Base-by-base conservation (phyloP, 345 rosid genomes). In the sweet orange (Citrus sinensis) region DNA sequence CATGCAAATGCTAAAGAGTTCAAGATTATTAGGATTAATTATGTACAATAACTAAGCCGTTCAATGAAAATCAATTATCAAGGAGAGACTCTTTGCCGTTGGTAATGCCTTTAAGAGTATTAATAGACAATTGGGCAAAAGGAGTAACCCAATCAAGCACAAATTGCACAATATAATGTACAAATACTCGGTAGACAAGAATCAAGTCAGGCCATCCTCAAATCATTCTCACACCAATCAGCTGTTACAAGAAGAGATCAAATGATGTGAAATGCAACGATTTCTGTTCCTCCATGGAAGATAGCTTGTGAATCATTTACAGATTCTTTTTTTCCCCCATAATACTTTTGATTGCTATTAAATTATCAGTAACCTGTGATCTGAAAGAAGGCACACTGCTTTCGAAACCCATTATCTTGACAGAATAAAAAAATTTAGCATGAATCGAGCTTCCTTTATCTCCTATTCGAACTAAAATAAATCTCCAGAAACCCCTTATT, bases 101-200 rank as follows among this genome's bases (percentile, higher is more conserved):
- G 22, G 9, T 54, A 71, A 10, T 54, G 62, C 42, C 75, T 54
- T 37, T 4, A 11, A 35, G 24, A 1, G 7, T 13, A 32, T 65
- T 30, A 16, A 30, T 65, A 25, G 51, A n/a, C n/a, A 60, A 34
- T 51, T 54, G 30, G 37, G 51, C 30, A 55, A 76, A 2, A 34
- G 7, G 16, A 51, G 25, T 35, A 67, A 27, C 25, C 75, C 35
- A 70, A 61, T 46, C 68, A 80, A 73, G 11, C 74, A 78, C 9
- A 27, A 56, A 46, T 19, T 19, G 20, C 74, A 78, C 13, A n/a
- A 56, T 30, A 24, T n/a, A 39, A 71, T 76, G 39, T 65, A 67
- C 79, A 81, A 79, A 79, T 56, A 79, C 27, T 40, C 24, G 56
- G 22, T 54, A 49, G 34, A 79, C 74, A 76, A 54, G 77, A 82